phyloP scores from a whole-genome alignment of 495 filamentous ascomycete genomes.

The Bryoglossum gracile region DNA sequence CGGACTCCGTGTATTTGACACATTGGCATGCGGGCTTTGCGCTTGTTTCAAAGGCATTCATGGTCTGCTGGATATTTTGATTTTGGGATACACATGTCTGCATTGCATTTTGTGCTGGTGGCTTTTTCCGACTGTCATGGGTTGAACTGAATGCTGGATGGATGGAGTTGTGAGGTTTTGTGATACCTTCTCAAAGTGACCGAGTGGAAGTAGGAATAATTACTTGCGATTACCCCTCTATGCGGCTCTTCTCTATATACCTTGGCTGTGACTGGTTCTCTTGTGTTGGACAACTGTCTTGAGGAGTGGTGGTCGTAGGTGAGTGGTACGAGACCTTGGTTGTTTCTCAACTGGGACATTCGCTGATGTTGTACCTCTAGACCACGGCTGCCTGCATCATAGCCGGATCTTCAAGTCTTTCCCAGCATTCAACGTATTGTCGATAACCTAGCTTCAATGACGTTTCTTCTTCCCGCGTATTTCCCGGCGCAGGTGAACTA shows the following conservation, averaged over 20 bases:
- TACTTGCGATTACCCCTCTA: not conserved
- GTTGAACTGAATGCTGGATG: not conserved
- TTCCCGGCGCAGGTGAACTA: no score
- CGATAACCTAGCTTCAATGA: no score
- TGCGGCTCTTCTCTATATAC: not conserved
- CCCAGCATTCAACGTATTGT: no score
- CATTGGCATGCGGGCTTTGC: constrained; percentile 16
- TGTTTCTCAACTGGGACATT: no score
- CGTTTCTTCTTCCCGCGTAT: no score
- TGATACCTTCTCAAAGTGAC: constrained; percentile 2
- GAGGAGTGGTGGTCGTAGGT: no score
- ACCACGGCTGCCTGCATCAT: no score
- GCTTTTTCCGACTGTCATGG: constrained; percentile 1
- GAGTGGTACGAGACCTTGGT: no score
- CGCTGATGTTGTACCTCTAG: no score
- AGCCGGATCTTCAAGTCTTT: no score
- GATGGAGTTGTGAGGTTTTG: constrained; percentile 9
- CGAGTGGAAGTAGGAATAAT: constrained; percentile 17
- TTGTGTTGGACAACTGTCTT: no score
- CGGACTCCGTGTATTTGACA: constrained; percentile 12
- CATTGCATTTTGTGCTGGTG: constrained; percentile 21
- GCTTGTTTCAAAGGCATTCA: constrained; percentile 7
- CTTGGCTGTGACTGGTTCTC: no score
- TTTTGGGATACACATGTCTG: constrained; percentile 20
- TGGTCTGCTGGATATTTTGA: constrained; percentile 11